A percentile compares a stretch with the other conserved stretches of the same genome.
Evolutionary conservation across 768 basidiomycete species (phyloP).

Genomic region (Tephrocybe sp.): DNA sequence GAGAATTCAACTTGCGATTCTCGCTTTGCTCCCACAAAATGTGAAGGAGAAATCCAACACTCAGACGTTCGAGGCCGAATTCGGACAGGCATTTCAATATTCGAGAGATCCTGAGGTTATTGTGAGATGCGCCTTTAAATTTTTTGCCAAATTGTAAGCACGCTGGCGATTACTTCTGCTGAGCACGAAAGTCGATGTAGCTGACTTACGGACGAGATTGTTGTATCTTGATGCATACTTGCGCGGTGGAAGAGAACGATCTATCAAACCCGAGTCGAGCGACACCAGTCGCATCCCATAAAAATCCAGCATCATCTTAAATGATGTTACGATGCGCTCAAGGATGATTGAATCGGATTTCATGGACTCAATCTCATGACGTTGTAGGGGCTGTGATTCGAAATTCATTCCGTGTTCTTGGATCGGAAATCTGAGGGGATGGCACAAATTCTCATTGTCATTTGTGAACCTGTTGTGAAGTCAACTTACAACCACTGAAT

Average conservation of each 20-base stretch:
- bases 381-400: constrained; percentile 62
- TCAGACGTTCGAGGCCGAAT: constrained; percentile 61
- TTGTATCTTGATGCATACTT: constrained; percentile 54
- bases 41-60: constrained; percentile 66
- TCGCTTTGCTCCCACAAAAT: constrained; percentile 71
- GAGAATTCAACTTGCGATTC: constrained; percentile 45
- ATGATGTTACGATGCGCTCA: constrained; percentile 53
- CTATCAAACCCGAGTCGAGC: constrained; percentile 55
- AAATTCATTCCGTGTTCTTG: constrained; percentile 73
- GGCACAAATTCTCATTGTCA: background rate
- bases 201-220: constrained; percentile 63
- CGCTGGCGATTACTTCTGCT: background rate
- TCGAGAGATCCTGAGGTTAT: constrained; percentile 73
- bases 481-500: constrained; percentile 75
- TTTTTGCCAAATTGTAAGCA: background rate
- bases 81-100: constrained; percentile 76
- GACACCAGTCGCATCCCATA: constrained; percentile 71
- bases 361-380: constrained; percentile 60
- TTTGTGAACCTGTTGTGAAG: background rate
- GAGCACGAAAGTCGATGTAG: background rate
- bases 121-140: constrained; percentile 60
- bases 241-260: constrained; percentile 44
- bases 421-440: constrained; percentile 58
- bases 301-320: constrained; percentile 75
- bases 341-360: constrained; percentile 45